Conservation (phyloP, 148 eudicot genomes). For the Rhododendron ferrugineum region DNA sequence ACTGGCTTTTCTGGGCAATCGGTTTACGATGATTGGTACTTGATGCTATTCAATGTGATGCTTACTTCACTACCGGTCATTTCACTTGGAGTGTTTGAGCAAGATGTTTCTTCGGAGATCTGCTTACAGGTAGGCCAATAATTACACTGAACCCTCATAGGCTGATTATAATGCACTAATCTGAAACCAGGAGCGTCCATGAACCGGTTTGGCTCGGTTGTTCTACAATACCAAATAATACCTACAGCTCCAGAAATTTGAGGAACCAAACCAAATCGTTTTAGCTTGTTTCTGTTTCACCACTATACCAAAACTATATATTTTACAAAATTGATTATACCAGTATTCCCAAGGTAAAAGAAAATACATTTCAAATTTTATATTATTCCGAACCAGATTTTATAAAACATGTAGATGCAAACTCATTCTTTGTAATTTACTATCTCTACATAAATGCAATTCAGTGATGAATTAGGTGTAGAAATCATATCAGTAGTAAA, state of each 20-base stretch:
- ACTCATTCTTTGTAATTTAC: not conserved
- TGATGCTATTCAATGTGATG: slow-evolving; percentile 60
- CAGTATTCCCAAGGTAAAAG: not conserved
- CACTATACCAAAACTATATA: not conserved
- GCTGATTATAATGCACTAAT: not conserved
- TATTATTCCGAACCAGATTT: not conserved
- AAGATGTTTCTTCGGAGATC: slow-evolving; percentile 69
- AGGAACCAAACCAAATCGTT: not conserved
- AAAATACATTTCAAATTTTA: not conserved
- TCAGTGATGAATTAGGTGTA: not conserved
- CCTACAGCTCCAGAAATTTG: not conserved
- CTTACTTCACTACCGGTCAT: slow-evolving; percentile 72
- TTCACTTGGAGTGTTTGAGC: slow-evolving; percentile 76
- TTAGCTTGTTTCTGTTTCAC: not conserved
- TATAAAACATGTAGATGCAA: not conserved
- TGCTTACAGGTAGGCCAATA: slow-evolving; percentile 52
- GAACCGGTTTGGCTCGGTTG: not conserved
- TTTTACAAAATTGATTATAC: not conserved
- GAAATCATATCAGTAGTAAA: not conserved
- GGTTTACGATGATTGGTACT: slow-evolving; percentile 70
- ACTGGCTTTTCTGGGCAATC: slow-evolving; percentile 79
- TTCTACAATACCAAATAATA: not conserved
- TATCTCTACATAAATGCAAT: not conserved
- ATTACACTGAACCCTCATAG: not conserved
- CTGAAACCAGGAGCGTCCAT: not conserved